Base-by-base conservation (phyloP, 495 filamentous ascomycete genomes). In the Daldinia concentrica region DNA sequence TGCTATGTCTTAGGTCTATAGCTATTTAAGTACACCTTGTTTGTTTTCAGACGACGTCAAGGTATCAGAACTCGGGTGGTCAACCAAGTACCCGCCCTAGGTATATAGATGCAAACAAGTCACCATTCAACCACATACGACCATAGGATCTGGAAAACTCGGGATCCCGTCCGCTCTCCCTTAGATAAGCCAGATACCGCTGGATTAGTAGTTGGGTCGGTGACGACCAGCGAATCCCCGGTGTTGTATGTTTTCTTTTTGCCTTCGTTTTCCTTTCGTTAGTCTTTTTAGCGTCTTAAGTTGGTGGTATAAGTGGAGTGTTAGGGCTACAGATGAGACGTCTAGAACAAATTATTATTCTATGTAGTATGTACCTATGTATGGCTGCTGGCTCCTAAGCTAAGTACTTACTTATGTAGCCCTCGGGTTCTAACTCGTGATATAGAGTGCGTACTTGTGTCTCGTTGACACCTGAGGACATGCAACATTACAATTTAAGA, bases 131-230 rank as follows among this genome's bases (percentile, higher is more conserved):
- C 0, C 71, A 78, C 76, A 72, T 84, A 82, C 82, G 81, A 82
- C 82, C 82, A 83, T 78, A 82, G 71, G 75, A 74, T 76, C 55
- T 76, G 65, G 81, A 83, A 66, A 78, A 79, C 74, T 80, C 79
- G 82, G 81, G 77, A 82, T 81, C 82, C 83, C 81, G 82, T 84
- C 79, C 79, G 83, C 80, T 84, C 82, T 82, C 75, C 81, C 82
- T 72, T 82, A 80, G 78, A 77, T 75, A 81, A 82, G 76, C 77
- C 50, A 70, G 67, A 68, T 73, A 79, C 73, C 69, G 78, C 73
- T 71, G 64, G 79, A 81, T 71, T 74, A 83, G 82, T 82, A 83
- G 78, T 84, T 78, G 78, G 79, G 81, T 84, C 77, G 82, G 79
- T 84, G 83, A 84, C 79, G 77, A 85, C 78, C 79, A 76, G 81